Evolutionary conservation across 352 stramenopile genomes (phyloP), one percentile per base, ranked within the genome.

Genomic region (Phytophthora podocarpi): DNA sequence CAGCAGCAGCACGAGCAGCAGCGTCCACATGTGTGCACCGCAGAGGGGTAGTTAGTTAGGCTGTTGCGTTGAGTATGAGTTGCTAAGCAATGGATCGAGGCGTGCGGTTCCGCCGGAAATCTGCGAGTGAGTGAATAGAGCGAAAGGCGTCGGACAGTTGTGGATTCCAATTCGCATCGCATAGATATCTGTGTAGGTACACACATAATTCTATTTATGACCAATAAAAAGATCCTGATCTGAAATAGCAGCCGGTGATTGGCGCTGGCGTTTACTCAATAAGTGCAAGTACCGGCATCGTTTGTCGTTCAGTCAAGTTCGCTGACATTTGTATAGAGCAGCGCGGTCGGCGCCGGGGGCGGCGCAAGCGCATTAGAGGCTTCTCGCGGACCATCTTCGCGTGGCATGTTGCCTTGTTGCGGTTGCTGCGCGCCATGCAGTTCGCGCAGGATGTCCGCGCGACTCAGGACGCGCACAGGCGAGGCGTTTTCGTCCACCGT

Each of bases 401-500:
- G n/a, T n/a, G n/a, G n/a, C n/a, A n/a, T 21, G 13, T 9, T 26
- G 32, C 4, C 45, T 55, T 54, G 43, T 15, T 36, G 23, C 30
- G 32, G 30, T 8, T 56, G 51, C 12, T 49, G 45, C 5, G 48
- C 31, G 26, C 39, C 43, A 21, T 35, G 13, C 12, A 90, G 64
- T 27, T 86, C 67, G 9, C 46, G 67, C 53, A 90, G 53, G 26
- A 91, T 87, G 51, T 91, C 80, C 24, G 62, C 65, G 13, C 80
- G 74, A 11, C 69, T 82, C 42, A 90, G 60, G 8, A 80, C 72
- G 26, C 76, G 80, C 24, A 80, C 60, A 3, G 74, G 62, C 1
- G 43, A 53, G 8, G 27, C 15, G 30, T 34, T 27, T 16, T 52
- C 46, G 45, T 52, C 54, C 5, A 13, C 28, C 9, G 23, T 37